phyloP scores from a whole-genome alignment of 805 yeast species.

The Cyberlindnera xishuangbannaensis region DNA sequence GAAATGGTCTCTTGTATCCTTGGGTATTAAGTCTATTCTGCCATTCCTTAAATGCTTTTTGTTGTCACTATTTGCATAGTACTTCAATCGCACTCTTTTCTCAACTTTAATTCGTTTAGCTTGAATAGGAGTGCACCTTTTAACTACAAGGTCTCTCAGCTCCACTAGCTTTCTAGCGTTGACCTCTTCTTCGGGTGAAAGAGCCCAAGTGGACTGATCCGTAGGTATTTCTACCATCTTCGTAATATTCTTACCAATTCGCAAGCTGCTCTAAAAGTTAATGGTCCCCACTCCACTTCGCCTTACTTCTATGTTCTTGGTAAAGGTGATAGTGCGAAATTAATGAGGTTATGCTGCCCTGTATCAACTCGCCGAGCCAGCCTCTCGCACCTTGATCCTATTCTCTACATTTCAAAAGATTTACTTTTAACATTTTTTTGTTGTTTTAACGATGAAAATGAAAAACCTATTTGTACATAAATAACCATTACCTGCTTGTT shows the following conservation, averaged over 20 bases:
- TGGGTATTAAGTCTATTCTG: constrained; percentile 22
- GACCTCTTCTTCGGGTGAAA: constrained; percentile 2
- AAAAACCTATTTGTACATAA: constrained; percentile 20
- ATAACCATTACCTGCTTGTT: constrained; percentile 18
- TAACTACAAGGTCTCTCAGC: constrained; percentile 14
- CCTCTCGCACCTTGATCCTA: too few relatives aligned
- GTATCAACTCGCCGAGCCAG: too few relatives aligned
- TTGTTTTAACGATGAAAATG: constrained; percentile 17
- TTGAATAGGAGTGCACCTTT: constrained; percentile 1
- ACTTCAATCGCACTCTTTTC: constrained; percentile 16
- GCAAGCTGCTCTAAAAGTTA: too few relatives aligned
- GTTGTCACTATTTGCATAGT: constrained; percentile 17
- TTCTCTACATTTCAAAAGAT: too few relatives aligned
- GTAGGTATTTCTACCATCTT: neutral
- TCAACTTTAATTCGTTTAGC: constrained; percentile 15
- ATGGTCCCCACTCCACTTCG: too few relatives aligned
- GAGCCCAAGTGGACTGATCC: neutral
- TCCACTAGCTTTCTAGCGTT: constrained; percentile 15
- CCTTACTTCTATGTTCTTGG: too few relatives aligned
- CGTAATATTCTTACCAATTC: neutral
- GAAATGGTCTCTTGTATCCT: constrained; percentile 8
- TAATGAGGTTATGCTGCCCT: too few relatives aligned
- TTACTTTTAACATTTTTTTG: constrained; percentile 19
- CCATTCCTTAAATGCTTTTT: constrained; percentile 21
- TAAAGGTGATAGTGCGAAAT: too few relatives aligned